These are phyloP conservation scores for Leishmania aethiopica DNA, from an alignment of 208 protist genomes.

Conservation along the genomic window DNA sequence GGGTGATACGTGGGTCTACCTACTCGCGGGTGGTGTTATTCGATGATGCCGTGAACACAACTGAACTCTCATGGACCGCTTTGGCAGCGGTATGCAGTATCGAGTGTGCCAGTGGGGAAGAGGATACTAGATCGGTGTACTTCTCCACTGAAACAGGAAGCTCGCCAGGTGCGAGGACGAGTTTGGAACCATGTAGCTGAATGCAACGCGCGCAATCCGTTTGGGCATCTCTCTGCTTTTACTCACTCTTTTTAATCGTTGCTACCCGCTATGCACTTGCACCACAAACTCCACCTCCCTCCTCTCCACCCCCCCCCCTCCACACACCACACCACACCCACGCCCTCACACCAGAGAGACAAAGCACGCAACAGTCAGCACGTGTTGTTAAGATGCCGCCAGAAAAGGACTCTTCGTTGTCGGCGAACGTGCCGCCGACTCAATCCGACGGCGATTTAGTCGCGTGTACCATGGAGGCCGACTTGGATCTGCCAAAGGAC, in stretches of 20 bases:
- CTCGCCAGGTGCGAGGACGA: background rate
- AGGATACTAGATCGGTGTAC: background rate
- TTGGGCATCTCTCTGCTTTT: background rate
- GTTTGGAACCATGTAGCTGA: background rate
- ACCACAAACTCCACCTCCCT: background rate
- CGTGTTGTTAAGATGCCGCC: background rate
- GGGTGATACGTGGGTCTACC: background rate
- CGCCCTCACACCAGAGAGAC: background rate
- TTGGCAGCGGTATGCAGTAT: background rate
- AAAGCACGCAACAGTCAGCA: background rate
- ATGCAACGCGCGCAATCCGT: background rate
- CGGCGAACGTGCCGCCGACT: background rate
- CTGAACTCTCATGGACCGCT: background rate
- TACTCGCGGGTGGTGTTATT: background rate
- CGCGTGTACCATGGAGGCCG: conserved; percentile 14
- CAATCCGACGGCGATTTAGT: background rate
- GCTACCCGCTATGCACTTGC: background rate
- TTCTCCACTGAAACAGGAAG: background rate
- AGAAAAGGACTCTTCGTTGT: background rate
- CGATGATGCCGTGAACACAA: background rate
- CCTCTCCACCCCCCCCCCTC: background rate
- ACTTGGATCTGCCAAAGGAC: conserved; percentile 48
- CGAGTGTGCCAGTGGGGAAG: background rate
- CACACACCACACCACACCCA: background rate
- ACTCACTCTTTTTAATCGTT: background rate